Base-by-base conservation (phyloP, 2,329 filamentous ascomycete genomes). In the Sarocladium oryzae region DNA sequence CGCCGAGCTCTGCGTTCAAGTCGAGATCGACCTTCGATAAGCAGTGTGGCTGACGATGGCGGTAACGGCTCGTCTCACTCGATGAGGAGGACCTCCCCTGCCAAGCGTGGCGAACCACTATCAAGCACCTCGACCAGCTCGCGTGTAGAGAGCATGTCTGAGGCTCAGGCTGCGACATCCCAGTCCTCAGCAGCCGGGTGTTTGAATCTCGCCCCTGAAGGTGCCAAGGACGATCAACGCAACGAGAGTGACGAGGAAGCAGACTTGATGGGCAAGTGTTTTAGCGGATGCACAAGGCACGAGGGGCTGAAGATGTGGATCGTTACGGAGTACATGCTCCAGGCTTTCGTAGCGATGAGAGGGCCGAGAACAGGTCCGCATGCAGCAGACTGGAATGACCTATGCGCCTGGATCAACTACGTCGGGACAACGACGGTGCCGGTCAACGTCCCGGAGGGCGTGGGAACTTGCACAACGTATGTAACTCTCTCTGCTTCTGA, bases 281-380 rank as follows among this genome's bases (percentile, higher is more conserved):
- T 37, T n/a, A 10, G 4, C 4, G 30, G 30, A n/a, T 55, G 54
- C 41, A 52, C 45, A 2, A 40, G 51, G 4, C 37, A 37, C 7
- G 20, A 51, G 5, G 41, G 51, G 20, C 56, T 51, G 36, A 54
- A 53, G 40, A 49, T 51, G 6, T 59, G 58, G 59, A 53, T 38
- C 32, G 40, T 64, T 30, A 57, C 61, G 4, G 51, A 58, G n/a
- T 59, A 61, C 2, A 58, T 55, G 38, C 53, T 69, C 36, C 56
- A 60, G 48, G 62, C 66, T 1, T 70, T 69, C 51, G 57, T 56
- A 8, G 60, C 63, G 13, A 65, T 70, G 63, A 62, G 62, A 16
- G 66, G 66, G 2, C 59, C 62, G 6, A 53, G 57, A 11, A 54
- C 54, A 11, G 26, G 28, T 13, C 43, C 26, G 11, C 4, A 33